Evolutionary conservation across 2,329 filamentous ascomycete genomes (phyloP), one percentile per base, ranked within the genome.

Genomic region (Epichloe elymi): DNA sequence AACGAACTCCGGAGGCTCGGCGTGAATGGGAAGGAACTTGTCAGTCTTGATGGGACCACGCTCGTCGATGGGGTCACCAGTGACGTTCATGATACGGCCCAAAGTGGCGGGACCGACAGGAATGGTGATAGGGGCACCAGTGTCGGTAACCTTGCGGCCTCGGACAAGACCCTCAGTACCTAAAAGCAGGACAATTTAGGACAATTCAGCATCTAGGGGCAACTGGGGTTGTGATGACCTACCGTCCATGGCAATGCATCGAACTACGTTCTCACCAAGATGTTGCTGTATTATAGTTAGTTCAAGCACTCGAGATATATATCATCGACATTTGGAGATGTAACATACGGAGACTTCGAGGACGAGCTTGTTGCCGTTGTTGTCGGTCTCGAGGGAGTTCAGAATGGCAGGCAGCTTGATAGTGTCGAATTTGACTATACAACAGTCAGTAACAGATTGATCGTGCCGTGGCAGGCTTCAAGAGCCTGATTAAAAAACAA

Each of bases 211-310:
- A 8, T 19, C 2, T 19, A 0, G n/a, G 17, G 10, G 39, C 3
- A 43, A 20, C 12, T 23, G 30, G 30, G 19, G 36, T 20, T 39
- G 51, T 49, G 36, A 51, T 49, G 52, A 71, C 82, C 74, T 83
- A 94, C 91, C 93, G 76, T 98, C 93, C 93, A 98, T 98, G 76
- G 93, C 93, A 95, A 98, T 98, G 75, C 88, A 95, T 74, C 93
- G 85, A 73, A 98, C 93, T 70, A 96, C 88, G 80, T 88, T 95
- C 80, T 98, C 88, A 78, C 93, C 93, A 74, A 98, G 78, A 83
- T 97, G 93, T 96, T 98, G 93, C 89, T 96, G 61, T 54, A 48
- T 14, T 56, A 39, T 57, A 60, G 69, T 79, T 60, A 77, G 65
- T 55, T 35, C 40, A 40, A 30, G 20, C 20, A 43, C 35, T 52